A percentile compares a stretch with the other conserved stretches of the same genome.
Conservation (phyloP, 2,329 filamentous ascomycete genomes). For the Sarocladium strictum region DNA sequence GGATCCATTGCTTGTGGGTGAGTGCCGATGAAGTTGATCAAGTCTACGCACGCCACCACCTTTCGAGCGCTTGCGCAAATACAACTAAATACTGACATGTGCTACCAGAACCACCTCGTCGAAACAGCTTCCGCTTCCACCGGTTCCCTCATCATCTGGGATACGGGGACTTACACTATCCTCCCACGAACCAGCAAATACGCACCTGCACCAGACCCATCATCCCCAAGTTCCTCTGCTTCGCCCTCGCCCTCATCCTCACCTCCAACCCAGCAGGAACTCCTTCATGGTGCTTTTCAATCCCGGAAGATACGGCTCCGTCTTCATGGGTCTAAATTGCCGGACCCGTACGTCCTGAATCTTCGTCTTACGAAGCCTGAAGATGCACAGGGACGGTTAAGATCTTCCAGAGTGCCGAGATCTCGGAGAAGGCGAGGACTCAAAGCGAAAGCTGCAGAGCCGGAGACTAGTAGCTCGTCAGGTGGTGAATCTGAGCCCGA, state of each 20-base stretch:
- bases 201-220: constrained; percentile 22
- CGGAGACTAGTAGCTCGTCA: constrained; percentile 9
- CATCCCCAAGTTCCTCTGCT: constrained; percentile 21
- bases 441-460: background rate
- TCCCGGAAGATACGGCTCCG: constrained; percentile 50
- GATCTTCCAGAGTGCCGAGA: constrained; percentile 6
- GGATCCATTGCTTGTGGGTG: constrained; percentile 56
- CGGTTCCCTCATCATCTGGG: constrained; percentile 57
- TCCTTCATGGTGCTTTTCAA: constrained; percentile 45
- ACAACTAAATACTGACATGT: background rate
- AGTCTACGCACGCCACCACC: too few relatives aligned
- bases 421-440: background rate
- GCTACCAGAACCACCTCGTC: constrained; percentile 50
- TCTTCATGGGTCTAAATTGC: constrained; percentile 48
- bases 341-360: constrained; percentile 45
- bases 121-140: constrained; percentile 49
- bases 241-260: constrained; percentile 15
- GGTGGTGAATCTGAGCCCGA: constrained; percentile 11
- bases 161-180: constrained; percentile 53
- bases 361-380: constrained; percentile 46
- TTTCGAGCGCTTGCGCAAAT: background rate
- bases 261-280: constrained; percentile 35
- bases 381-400: constrained; percentile 26
- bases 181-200: constrained; percentile 36
- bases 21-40: too few relatives aligned